Base-by-base conservation (phyloP, 371 early-diverging fungal species). In the Mucor piriformis region DNA sequence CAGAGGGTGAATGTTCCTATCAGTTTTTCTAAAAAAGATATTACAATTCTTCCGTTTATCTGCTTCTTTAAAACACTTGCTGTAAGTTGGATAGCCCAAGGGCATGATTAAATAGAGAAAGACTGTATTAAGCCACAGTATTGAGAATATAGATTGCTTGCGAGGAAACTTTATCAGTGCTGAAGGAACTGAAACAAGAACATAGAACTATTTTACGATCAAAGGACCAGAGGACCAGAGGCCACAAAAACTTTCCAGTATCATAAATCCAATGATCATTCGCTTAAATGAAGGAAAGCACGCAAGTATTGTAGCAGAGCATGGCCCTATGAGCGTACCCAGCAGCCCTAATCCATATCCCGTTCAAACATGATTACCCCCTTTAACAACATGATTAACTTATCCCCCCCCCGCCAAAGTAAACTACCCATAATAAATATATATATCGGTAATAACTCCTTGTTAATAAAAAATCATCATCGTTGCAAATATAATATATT, bases 41-140 rank as follows among this genome's bases (percentile, higher is more conserved):
- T 62, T 49, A 64, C 60, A 49, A 35, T 61, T 46, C 57, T 47
- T 40, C 67, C 66, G 27, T 67, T 66, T 63, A 65, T 60, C 50
- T 67, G 59, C 23, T 67, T 60, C 53, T 70, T 61, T 54, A 70
- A 66, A 62, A 65, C 59, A 54, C 64, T 69, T 64, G 59, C 62
- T 55, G 69, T 69, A 69, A 61, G 59, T 52, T 62, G 54, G 48
- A 64, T 69, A 10, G 51, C 40, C 6, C 57, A 63, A 59, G 53
- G 23, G 60, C 60, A 63, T 64, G 64, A 61, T 61, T 54, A 55
- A 64, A 52, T 52, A 67, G 57, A 52, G 52, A 63, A 61, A 50
- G 49, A 55, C 1, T 51, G 50, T 61, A 54, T 64, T 69, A 58
- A 34, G 51, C 24, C 62, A 69, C 42, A 69, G 56, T 25, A 64